Evolutionary conservation across 768 basidiomycete genomes (phyloP), one percentile per base, ranked within the genome.

Genomic region (Mycena epipterygia): DNA sequence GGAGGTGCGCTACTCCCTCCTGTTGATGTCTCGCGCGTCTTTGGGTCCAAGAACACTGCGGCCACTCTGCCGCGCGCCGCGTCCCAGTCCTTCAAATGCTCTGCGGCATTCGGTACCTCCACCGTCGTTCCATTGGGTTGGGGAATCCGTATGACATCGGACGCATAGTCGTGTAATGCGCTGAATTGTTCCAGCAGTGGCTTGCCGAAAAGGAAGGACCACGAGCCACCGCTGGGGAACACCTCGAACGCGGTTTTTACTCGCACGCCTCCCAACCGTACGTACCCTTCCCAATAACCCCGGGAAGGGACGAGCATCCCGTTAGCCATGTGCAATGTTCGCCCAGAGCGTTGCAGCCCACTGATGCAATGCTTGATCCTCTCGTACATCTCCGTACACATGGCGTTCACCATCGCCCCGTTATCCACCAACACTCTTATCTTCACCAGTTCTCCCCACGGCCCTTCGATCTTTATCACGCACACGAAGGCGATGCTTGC

Each of bases 241-340:
- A 78, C 74, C 57, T 79, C 73, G 32, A 79, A 75, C 1, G 29
- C 39, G 16, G 17, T 48, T 6, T 27, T 8, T 3, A 41, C 46
- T 27, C 44, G 17, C 5, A 67, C 64, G 0, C 49, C 44, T 0
- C 64, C 74, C 32, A 78, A 55, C 11, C 49, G 23, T 1, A 81
- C 62, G 5, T 29, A 32, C 7, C 76, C 76, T 53, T 52, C 63
- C 75, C 77, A 79, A 14, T 32, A 32, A 27, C 74, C 78, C 37
- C 29, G 4, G 1, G 76, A 76, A 9, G 61, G 58, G 2, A 78
- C 71, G 1, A 78, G 30, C 16, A 27, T 25, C 0, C 81, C 79
- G 64, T 82, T 75, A 14, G 81, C 82, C 81, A 83, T 81, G 2
- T 76, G 37, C 5, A 83, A 70, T 1, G 21, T 42, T 30, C 57